A percentile compares a stretch with the other conserved stretches of the same genome.
These are phyloP conservation scores for Fusarium papillatum DNA, from an alignment of 2,329 filamentous ascomycete genomes.

Conservation along the genomic window DNA sequence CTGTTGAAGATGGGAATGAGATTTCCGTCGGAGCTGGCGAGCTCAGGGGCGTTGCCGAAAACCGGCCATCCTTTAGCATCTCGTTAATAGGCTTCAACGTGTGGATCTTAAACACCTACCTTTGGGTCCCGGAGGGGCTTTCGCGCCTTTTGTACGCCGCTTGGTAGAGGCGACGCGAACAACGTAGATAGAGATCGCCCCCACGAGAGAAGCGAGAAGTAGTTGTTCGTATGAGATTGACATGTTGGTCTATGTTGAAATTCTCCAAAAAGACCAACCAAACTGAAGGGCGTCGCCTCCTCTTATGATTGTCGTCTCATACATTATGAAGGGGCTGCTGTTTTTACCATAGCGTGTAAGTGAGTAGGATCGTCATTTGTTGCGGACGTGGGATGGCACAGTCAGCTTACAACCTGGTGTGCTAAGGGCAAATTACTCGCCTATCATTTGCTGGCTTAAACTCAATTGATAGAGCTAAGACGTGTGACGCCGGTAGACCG, in stretches of 20 bases:
- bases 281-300: background rate
- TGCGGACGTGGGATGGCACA: background rate
- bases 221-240: background rate
- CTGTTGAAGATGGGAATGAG: conserved; percentile 8
- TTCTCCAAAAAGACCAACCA: too few species aligned
- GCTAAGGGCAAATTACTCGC: background rate
- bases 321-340: background rate
- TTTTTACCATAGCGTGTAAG: background rate
- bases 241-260: background rate
- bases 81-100: background rate
- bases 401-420: background rate
- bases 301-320: background rate
- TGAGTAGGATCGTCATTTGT: background rate
- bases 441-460: background rate
- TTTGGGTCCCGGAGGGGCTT: conserved; percentile 5
- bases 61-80: conserved; percentile 4
- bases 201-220: background rate
- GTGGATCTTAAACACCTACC: background rate
- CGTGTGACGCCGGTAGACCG: background rate
- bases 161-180: background rate
- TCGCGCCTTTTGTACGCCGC: background rate
- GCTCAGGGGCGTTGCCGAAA: conserved; percentile 8
- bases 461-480: background rate
- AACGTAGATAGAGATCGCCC: background rate
- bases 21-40: conserved; percentile 1